Evolutionary conservation across 495 filamentous ascomycete species (phyloP).

Genomic region (Penicillium goetzii): DNA sequence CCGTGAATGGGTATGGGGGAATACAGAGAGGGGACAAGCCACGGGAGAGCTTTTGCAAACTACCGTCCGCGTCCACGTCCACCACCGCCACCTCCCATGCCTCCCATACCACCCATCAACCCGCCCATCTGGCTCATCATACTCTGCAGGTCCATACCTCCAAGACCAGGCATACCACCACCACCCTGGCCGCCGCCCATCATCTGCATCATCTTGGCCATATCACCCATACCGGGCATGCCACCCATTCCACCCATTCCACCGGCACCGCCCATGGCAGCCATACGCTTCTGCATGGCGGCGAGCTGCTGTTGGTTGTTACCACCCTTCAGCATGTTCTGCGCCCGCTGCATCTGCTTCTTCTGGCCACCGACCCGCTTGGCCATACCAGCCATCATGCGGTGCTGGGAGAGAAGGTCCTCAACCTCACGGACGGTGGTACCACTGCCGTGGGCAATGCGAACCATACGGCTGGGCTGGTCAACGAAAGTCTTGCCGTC

Average conservation of each 20-base stretch:
- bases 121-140: slow-evolving; percentile 86
- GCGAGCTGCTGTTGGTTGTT: slow-evolving; percentile 94
- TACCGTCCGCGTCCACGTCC: slow-evolving; percentile 48
- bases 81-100: slow-evolving; percentile 40
- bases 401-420: slow-evolving; percentile 94
- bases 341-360: slow-evolving; percentile 94
- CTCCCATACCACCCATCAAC: slow-evolving; percentile 63
- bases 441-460: slow-evolving; percentile 85
- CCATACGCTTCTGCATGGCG: slow-evolving; percentile 94
- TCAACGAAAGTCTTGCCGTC: slow-evolving; percentile 94
- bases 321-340: slow-evolving; percentile 83
- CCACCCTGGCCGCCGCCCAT: slow-evolving; percentile 51
- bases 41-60: slow-evolving; percentile 8
- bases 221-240: slow-evolving; percentile 64
- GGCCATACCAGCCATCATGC: slow-evolving; percentile 99
- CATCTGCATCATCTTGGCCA: slow-evolving; percentile 86
- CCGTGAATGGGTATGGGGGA: slow-evolving; percentile 19
- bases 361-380: slow-evolving; percentile 97
- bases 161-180: slow-evolving; percentile 55
- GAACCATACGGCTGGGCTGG: slow-evolving; percentile 91
- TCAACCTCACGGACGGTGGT: slow-evolving; percentile 95
- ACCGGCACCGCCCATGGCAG: slow-evolving; percentile 80
- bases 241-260: slow-evolving; percentile 51
- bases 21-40: slow-evolving; percentile 6
- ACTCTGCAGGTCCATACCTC: slow-evolving; percentile 77